A percentile compares a stretch with the other conserved stretches of the same genome.
Evolutionary conservation across 208 protist species (phyloP).

Genomic region (Histomonas meleagridis): DNA sequence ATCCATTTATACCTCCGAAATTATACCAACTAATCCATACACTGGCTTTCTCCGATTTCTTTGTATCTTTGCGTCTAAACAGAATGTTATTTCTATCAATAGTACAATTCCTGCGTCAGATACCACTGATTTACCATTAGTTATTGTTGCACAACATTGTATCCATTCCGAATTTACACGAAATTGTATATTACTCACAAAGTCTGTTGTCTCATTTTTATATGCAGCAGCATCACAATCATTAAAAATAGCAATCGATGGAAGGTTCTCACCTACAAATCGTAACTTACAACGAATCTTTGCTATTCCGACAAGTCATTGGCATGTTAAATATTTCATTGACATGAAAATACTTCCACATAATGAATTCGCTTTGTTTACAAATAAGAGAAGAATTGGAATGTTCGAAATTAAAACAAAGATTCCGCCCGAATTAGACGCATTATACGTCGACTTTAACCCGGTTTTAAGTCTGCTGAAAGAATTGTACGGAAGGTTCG

Average conservation of each 20-base stretch:
- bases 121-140: background rate
- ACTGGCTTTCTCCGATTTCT: background rate
- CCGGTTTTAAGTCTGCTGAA: background rate
- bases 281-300: background rate
- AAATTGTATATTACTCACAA: background rate
- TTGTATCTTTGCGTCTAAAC: background rate
- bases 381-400: background rate
- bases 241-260: background rate
- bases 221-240: background rate
- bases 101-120: background rate
- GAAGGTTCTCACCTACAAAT: background rate
- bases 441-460: background rate
- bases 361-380: background rate
- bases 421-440: background rate
- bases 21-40: background rate
- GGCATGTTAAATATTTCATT: background rate
- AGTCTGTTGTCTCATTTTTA: background rate
- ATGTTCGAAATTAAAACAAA: background rate
- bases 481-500: background rate
- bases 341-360: background rate
- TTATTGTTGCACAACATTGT: background rate
- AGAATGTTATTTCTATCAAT: background rate
- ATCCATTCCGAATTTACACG: background rate
- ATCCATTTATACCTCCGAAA: background rate
- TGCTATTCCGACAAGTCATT: background rate